Conservation (phyloP, 2,329 filamentous ascomycete genomes). For the Berkeleyomyces rouxiae region DNA sequence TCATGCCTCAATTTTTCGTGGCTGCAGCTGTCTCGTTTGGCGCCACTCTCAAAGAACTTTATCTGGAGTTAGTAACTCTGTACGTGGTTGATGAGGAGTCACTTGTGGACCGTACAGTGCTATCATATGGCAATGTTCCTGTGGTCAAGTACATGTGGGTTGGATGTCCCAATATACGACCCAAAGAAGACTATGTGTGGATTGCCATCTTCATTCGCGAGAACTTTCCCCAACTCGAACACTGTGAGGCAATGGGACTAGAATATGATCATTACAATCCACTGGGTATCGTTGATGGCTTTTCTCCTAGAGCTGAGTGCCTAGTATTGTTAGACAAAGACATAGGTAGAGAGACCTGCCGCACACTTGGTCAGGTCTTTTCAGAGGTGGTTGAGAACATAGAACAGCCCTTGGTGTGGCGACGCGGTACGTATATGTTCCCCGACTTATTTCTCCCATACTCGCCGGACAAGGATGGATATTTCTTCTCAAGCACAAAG, state of each 20-base stretch:
- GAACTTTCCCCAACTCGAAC: conserved; percentile 21
- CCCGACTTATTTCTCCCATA: background rate
- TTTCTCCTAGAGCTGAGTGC: background rate
- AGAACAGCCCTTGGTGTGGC: background rate
- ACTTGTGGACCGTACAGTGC: background rate
- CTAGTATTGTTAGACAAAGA: background rate
- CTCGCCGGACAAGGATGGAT: background rate
- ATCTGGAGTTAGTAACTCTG: background rate
- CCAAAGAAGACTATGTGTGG: conserved; percentile 24
- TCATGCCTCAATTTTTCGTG: conserved; percentile 23
- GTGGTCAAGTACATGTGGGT: conserved; percentile 27
- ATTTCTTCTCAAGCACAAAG: background rate
- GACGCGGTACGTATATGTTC: background rate
- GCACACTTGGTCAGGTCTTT: background rate
- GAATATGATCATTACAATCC: conserved; percentile 23
- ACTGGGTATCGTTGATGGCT: background rate
- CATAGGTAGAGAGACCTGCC: background rate
- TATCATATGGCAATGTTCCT: no score
- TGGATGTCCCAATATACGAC: conserved; percentile 27
- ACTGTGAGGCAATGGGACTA: conserved; percentile 29
- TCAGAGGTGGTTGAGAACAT: conserved; percentile 11
- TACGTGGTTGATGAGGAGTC: background rate
- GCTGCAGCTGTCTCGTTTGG: background rate
- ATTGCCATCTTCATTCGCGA: conserved; percentile 27
- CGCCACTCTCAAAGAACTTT: background rate